These are phyloP conservation scores for Alternaria brassicae DNA, from an alignment of 2,329 filamentous ascomycete species.

Conservation along the genomic window DNA sequence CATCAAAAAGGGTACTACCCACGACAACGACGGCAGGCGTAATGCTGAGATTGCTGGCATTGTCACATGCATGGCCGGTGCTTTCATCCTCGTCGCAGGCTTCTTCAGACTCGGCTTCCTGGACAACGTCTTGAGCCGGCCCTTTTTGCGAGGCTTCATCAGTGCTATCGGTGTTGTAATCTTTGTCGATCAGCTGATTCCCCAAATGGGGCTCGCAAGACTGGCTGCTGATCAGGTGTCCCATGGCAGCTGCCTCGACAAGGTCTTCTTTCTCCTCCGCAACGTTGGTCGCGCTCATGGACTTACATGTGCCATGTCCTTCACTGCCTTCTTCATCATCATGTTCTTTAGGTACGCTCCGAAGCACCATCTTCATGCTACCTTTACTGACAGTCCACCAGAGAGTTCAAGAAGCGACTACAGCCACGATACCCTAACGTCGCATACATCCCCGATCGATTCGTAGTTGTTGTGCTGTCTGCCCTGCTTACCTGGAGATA, in stretches of 20 bases:
- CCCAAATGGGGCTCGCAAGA: conserved; percentile 79
- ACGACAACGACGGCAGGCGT: conserved; percentile 70
- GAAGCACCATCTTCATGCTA: not conserved
- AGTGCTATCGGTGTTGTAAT: conserved; percentile 97
- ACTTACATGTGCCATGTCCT: conserved; percentile 78
- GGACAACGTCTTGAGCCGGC: conserved; percentile 90
- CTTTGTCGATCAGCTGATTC: conserved; percentile 90
- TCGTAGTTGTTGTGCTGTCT: conserved; percentile 85
- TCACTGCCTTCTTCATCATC: conserved; percentile 82
- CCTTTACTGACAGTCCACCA: conserved; percentile 46
- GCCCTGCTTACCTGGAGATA: conserved; percentile 79
- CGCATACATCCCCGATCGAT: conserved; percentile 90
- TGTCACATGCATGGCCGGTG: conserved; percentile 84
- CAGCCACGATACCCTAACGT: conserved; percentile 80
- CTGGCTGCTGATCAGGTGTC: conserved; percentile 73
- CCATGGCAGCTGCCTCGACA: conserved; percentile 87
- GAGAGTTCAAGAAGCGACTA: conserved; percentile 80
- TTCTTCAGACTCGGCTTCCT: conserved; percentile 87
- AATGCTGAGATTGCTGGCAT: conserved; percentile 88
- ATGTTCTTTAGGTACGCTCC: conserved; percentile 79
- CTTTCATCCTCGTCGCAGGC: conserved; percentile 86
- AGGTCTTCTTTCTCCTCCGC: conserved; percentile 77
- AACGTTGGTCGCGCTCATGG: conserved; percentile 72
- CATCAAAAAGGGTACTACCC: conserved; percentile 71
- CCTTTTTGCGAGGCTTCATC: conserved; percentile 94